phyloP scores from a whole-genome alignment of 768 basidiomycete species.

The Naganishia vishniacii region DNA sequence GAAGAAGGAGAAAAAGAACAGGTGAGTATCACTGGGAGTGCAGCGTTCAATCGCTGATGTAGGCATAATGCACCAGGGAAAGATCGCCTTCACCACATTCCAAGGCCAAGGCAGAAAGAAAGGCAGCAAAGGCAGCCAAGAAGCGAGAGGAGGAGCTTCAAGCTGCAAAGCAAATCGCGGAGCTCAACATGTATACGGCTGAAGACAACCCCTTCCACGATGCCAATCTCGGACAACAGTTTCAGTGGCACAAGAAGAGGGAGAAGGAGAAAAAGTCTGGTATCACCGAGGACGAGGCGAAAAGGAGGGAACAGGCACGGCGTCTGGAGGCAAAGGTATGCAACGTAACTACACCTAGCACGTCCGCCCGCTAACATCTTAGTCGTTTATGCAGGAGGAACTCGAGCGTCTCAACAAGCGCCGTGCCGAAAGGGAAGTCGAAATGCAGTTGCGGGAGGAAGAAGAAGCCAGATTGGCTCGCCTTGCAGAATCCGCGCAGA shows the following conservation, averaged over 20 bases:
- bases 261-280: slow-evolving; percentile 92
- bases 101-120: slow-evolving; percentile 76
- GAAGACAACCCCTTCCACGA: slow-evolving; percentile 98
- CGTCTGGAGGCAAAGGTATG: slow-evolving; percentile 72
- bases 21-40: slow-evolving; percentile 44
- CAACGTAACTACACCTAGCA: neutral
- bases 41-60: slow-evolving; percentile 39
- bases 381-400: slow-evolving; percentile 58
- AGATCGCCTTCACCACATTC: slow-evolving; percentile 77
- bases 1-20: slow-evolving; percentile 51
- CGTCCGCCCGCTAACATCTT: neutral
- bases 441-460: slow-evolving; percentile 79
- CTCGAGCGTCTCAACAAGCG: slow-evolving; percentile 82
- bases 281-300: slow-evolving; percentile 68
- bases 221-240: slow-evolving; percentile 89
- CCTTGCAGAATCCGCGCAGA: slow-evolving; percentile 87
- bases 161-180: slow-evolving; percentile 77
- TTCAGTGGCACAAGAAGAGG: slow-evolving; percentile 97
- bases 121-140: slow-evolving; percentile 65
- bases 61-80: slow-evolving; percentile 27
- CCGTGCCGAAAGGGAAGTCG: slow-evolving; percentile 86
- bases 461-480: slow-evolving; percentile 85
- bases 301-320: slow-evolving; percentile 69
- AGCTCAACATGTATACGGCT: slow-evolving; percentile 92
- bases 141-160: slow-evolving; percentile 53